These are phyloP conservation scores for Leccinum broughii DNA, from an alignment of 768 basidiomycete genomes.

Conservation along the genomic window DNA sequence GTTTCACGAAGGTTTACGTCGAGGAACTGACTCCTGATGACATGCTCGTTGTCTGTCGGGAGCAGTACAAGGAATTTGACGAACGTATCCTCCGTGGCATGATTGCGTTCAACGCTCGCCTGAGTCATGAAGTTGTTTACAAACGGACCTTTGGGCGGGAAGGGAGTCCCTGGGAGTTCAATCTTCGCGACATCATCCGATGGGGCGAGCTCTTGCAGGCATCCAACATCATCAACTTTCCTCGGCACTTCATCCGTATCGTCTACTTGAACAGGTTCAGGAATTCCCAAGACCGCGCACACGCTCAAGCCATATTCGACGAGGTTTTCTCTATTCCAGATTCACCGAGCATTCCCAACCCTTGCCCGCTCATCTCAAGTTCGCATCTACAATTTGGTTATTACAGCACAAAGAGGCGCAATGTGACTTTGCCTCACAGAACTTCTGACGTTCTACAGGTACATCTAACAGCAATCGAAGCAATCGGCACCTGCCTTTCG, in stretches of 20 bases:
- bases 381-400: slow-evolving; percentile 66
- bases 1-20: slow-evolving; percentile 97
- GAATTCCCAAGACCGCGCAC: slow-evolving; percentile 58
- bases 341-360: slow-evolving; percentile 41
- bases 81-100: slow-evolving; percentile 60
- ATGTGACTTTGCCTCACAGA: slow-evolving; percentile 36
- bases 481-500: slow-evolving; percentile 69
- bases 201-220: slow-evolving; percentile 67
- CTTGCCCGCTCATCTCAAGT: slow-evolving; percentile 39
- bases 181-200: slow-evolving; percentile 89
- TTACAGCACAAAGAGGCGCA: slow-evolving; percentile 40
- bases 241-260: slow-evolving; percentile 62
- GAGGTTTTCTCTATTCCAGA: slow-evolving; percentile 43
- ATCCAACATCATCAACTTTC: slow-evolving; percentile 40
- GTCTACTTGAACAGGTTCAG: slow-evolving; percentile 90
- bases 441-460: slow-evolving; percentile 56
- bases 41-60: slow-evolving; percentile 72
- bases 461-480: slow-evolving; percentile 68
- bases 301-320: slow-evolving; percentile 55
- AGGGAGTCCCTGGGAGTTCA: slow-evolving; percentile 97
- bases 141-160: slow-evolving; percentile 69
- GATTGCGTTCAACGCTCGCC: slow-evolving; percentile 76
- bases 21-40: slow-evolving; percentile 81
- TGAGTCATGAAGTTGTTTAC: slow-evolving; percentile 67
- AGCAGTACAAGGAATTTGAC: slow-evolving; percentile 66